Percentiles rank a stretch among this genome's conserved stretches.
phyloP scores from a whole-genome alignment of 2,329 filamentous ascomycete genomes.

The Mariannaea elegans region DNA sequence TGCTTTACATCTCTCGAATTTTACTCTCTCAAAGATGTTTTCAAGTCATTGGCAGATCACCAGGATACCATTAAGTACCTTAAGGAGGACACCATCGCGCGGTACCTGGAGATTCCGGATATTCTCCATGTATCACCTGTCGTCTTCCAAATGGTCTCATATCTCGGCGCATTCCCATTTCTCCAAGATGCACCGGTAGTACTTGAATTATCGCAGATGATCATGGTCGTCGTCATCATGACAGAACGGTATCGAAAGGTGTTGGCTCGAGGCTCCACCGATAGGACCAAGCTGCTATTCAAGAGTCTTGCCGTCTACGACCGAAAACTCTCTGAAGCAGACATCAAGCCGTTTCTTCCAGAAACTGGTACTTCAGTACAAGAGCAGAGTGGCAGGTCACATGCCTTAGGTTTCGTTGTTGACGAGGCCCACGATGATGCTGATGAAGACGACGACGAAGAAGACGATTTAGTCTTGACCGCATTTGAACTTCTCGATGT shows the following conservation, averaged over 20 bases:
- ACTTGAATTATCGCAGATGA: conserved; percentile 73
- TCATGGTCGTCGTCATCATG: conserved; percentile 77
- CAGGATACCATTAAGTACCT: conserved; percentile 71
- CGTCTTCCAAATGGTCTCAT: conserved; percentile 76
- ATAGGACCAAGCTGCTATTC: conserved; percentile 73
- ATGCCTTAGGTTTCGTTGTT: conserved; percentile 54
- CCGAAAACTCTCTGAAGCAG: conserved; percentile 55
- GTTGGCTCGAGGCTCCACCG: conserved; percentile 64
- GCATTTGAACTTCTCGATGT: conserved; percentile 75
- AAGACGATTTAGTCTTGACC: conserved; percentile 72
- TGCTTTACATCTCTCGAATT: conserved; percentile 77
- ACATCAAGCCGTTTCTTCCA: neutral
- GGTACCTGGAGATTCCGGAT: conserved; percentile 79
- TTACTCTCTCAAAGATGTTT: conserved; percentile 78
- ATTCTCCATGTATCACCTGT: conserved; percentile 72
- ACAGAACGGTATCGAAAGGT: conserved; percentile 75
- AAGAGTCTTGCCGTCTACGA: conserved; percentile 78
- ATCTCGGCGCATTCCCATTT: conserved; percentile 78
- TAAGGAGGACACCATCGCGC: conserved; percentile 73
- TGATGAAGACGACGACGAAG: conserved; percentile 58
- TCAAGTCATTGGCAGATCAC: conserved; percentile 73
- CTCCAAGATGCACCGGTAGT: conserved; percentile 75
- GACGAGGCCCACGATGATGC: conserved; percentile 56
- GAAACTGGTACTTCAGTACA: neutral
- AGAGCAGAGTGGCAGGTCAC: conserved; percentile 24